These are phyloP conservation scores for Berkeleyomyces rouxiae DNA, from an alignment of 2,329 filamentous ascomycete species.

Conservation along the genomic window DNA sequence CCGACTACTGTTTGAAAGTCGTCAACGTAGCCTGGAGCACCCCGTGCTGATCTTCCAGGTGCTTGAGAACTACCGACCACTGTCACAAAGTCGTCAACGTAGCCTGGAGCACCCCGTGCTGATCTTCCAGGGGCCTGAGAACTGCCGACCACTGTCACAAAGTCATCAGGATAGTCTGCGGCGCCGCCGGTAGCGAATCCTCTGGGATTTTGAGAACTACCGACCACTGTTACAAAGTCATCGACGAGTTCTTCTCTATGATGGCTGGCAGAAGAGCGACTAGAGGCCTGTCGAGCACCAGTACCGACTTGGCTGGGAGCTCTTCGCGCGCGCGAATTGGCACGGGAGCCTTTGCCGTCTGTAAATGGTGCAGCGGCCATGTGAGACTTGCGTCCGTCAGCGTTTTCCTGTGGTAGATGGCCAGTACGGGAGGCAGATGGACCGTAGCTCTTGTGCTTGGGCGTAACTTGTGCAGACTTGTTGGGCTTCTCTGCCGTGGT, in stretches of 20 bases:
- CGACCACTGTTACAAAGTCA: background rate
- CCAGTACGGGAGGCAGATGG: slow-evolving; percentile 7
- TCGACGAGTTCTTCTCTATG: background rate
- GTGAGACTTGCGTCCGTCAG: background rate
- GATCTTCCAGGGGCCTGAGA: background rate
- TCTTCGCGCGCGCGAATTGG: background rate
- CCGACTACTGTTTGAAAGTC: too few relatives aligned
- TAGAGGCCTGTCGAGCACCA: background rate
- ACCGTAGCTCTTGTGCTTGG: slow-evolving; percentile 6
- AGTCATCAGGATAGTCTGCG: background rate
- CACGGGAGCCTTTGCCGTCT: background rate
- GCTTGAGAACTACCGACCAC: too few relatives aligned
- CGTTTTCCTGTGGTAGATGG: background rate
- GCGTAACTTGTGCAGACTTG: background rate
- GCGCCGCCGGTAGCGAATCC: too few relatives aligned
- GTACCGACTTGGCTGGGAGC: background rate
- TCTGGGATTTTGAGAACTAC: background rate
- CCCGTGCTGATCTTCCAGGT: too few relatives aligned
- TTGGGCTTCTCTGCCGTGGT: background rate
- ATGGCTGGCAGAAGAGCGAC: too few relatives aligned
- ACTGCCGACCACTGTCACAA: background rate
- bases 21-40: too few relatives aligned
- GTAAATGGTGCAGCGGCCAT: background rate
- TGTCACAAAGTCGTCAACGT: background rate
- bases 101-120: background rate